Percentiles rank a stretch among this genome's conserved stretches.
Evolutionary conservation across 352 stramenopile species (phyloP).

Genomic region (Globisporangium viniferum): DNA sequence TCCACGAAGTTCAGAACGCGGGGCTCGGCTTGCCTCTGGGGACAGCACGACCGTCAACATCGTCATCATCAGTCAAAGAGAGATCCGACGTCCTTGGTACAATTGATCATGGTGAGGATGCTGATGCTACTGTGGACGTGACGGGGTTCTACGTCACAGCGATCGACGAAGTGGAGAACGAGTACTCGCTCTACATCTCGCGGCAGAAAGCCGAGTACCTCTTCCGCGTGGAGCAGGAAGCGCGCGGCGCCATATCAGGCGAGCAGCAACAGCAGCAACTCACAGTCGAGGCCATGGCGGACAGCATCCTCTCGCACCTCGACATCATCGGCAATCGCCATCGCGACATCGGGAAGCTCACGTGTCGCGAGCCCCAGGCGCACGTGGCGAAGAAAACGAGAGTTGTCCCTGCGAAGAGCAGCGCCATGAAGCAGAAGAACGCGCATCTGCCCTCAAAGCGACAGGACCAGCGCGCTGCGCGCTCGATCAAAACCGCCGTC

Average conservation of each 20-base stretch:
- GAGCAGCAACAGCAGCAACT: background rate
- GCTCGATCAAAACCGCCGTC: slow-evolving; percentile 39
- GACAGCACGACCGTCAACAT: slow-evolving; percentile 2
- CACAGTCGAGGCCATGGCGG: slow-evolving; percentile 34
- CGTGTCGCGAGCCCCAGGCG: slow-evolving; percentile 45
- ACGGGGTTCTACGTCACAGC: slow-evolving; percentile 46
- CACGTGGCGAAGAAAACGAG: slow-evolving; percentile 42
- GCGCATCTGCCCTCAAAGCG: slow-evolving; percentile 34
- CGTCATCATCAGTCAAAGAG: background rate
- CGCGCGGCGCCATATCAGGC: background rate
- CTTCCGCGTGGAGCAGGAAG: slow-evolving; percentile 24
- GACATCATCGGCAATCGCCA: slow-evolving; percentile 71
- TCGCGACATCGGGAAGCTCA: slow-evolving; percentile 54
- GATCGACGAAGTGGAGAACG: slow-evolving; percentile 66
- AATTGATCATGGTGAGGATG: background rate
- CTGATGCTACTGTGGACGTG: background rate
- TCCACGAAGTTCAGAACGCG: slow-evolving; percentile 31
- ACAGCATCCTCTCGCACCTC: slow-evolving; percentile 47
- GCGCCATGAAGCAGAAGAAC: slow-evolving; percentile 35
- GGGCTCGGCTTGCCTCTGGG: slow-evolving; percentile 4
- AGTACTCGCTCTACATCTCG: slow-evolving; percentile 57
- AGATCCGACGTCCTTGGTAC: background rate
- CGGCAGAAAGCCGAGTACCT: slow-evolving; percentile 46
- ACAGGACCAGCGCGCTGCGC: slow-evolving; percentile 53
- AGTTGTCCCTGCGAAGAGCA: slow-evolving; percentile 21